Percentiles rank a stretch among this genome's conserved stretches.
These are phyloP conservation scores for Calonectria ilicicola DNA, from an alignment of 2,329 filamentous ascomycete genomes.

Conservation along the genomic window DNA sequence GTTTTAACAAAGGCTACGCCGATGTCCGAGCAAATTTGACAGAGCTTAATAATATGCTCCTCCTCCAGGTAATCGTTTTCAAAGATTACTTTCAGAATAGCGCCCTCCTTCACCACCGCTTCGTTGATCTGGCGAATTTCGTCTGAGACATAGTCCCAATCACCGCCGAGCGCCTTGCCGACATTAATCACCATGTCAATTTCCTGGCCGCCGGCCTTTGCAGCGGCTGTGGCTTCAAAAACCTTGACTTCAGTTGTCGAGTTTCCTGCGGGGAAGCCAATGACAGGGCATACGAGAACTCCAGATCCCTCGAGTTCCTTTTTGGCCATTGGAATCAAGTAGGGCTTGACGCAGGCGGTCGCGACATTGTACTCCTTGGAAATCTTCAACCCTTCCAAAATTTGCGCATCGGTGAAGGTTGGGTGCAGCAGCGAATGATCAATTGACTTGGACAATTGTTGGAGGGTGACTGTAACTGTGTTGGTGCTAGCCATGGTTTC, in stretches of 20 bases:
- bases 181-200: constrained; percentile 73
- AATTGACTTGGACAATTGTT: constrained; percentile 65
- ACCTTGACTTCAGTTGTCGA: constrained; percentile 66
- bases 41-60: constrained; percentile 63
- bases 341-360: constrained; percentile 70
- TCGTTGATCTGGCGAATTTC: constrained; percentile 65
- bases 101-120: constrained; percentile 56
- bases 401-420: constrained; percentile 68
- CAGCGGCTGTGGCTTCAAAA: constrained; percentile 62
- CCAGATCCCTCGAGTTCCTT: constrained; percentile 58
- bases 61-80: constrained; percentile 69
- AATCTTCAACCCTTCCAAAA: constrained; percentile 61
- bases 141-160: constrained; percentile 67
- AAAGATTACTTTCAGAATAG: constrained; percentile 70
- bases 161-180: constrained; percentile 66
- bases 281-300: constrained; percentile 67
- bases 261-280: constrained; percentile 72
- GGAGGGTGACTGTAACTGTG: constrained; percentile 55
- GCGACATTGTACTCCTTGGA: constrained; percentile 62
- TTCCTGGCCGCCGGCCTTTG: constrained; percentile 61
- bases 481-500: constrained; percentile 8
- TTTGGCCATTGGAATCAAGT: constrained; percentile 61
- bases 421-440: constrained; percentile 73
- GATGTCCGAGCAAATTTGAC: constrained; percentile 64
- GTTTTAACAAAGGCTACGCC: constrained; percentile 71